A percentile compares a stretch with the other conserved stretches of the same genome.
Conservation (phyloP, 2,329 filamentous ascomycete genomes). For the Clonostachys sp. region DNA sequence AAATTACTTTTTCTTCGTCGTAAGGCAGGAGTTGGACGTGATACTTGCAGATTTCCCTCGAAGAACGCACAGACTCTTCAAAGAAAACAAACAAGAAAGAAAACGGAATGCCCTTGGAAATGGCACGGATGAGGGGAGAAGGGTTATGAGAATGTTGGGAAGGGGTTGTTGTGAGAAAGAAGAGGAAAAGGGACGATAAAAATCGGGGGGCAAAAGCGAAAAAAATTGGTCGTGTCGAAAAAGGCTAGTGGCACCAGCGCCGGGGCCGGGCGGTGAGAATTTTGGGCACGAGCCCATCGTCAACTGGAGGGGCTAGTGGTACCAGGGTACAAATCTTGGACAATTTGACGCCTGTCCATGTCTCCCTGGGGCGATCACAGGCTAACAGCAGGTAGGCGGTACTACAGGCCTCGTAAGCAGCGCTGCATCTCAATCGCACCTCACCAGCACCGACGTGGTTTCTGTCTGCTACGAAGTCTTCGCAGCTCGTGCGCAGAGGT, state of each 20-base stretch:
- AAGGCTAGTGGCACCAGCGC: conserved; percentile 4
- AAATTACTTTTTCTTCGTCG: conserved; percentile 18
- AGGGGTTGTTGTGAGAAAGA: conserved; percentile 19
- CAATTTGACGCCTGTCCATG: too few relatives aligned
- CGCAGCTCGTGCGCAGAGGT: too few relatives aligned
- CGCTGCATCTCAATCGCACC: too few relatives aligned
- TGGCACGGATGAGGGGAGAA: conserved; percentile 18
- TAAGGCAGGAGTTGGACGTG: conserved; percentile 4
- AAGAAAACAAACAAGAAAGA: conserved; percentile 34
- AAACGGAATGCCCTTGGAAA: conserved; percentile 21
- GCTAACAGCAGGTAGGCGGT: too few relatives aligned
- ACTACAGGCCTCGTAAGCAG: too few relatives aligned
- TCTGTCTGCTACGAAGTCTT: too few relatives aligned
- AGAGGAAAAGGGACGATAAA: conserved; percentile 19
- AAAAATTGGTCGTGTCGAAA: conserved; percentile 6
- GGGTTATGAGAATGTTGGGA: conserved; percentile 7
- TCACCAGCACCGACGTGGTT: too few relatives aligned
- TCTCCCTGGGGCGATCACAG: too few relatives aligned
- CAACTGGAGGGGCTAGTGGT: too few relatives aligned
- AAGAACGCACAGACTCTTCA: conserved; percentile 40
- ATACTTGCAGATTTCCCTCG: conserved; percentile 14
- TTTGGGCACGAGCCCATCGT: not conserved
- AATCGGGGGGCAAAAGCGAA: conserved; percentile 9
- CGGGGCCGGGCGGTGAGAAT: conserved; percentile 3
- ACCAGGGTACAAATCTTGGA: too few relatives aligned